Evolutionary conservation across 305 asterid species (phyloP).

Genomic region (Petunia hybrid): DNA sequence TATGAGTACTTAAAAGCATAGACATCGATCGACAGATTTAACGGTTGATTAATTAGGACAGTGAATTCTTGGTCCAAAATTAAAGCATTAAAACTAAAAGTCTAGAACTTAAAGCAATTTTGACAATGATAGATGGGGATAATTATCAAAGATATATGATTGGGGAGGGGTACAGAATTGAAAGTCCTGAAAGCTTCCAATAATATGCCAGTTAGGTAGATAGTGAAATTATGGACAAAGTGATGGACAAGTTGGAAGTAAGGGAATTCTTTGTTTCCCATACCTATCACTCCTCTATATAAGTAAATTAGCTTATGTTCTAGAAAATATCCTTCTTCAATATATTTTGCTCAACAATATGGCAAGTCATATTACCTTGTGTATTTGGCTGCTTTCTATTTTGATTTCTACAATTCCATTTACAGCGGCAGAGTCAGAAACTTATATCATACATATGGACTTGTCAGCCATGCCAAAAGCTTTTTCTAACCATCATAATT

Average conservation of each 20-base stretch:
- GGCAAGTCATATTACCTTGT: conserved; percentile 38
- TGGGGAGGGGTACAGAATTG: conserved; percentile 24
- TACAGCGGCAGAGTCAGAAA: conserved; percentile 36
- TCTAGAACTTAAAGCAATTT: conserved; percentile 10
- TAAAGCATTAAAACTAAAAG: not conserved
- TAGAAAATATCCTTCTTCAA: conserved; percentile 14
- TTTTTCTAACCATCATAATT: conserved; percentile 37
- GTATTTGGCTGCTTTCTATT: conserved; percentile 23
- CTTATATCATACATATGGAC: conserved; percentile 52
- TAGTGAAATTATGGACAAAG: conserved; percentile 34
- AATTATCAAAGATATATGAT: conserved; percentile 1
- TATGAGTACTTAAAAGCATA: conserved; percentile 14
- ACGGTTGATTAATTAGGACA: not conserved
- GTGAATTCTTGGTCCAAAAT: not conserved
- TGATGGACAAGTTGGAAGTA: conserved; percentile 37
- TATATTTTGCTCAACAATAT: conserved; percentile 35
- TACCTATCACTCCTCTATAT: conserved; percentile 38
- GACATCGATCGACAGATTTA: not conserved
- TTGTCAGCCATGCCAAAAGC: conserved; percentile 48
- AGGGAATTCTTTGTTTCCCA: conserved; percentile 39
- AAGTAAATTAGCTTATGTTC: conserved; percentile 23
- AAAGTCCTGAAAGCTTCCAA: conserved; percentile 21
- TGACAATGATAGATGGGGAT: not conserved
- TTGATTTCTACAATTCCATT: conserved; percentile 30
- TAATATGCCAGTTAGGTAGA: conserved; percentile 30